Evolutionary conservation across 768 basidiomycete species (phyloP).

Genomic region (Boletus insuetus): DNA sequence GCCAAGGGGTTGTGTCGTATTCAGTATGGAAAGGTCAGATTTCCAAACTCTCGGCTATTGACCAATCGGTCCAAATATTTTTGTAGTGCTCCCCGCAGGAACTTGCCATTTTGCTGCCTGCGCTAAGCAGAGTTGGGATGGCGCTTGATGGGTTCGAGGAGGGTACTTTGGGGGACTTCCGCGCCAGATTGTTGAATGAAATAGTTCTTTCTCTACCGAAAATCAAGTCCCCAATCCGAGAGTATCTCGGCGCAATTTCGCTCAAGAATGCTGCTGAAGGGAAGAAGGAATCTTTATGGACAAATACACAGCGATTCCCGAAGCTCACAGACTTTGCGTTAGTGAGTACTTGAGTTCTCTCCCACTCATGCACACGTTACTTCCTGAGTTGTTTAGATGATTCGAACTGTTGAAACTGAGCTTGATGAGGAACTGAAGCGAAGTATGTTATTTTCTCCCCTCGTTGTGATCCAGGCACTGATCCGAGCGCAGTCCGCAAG

Average conservation of each 20-base stretch:
- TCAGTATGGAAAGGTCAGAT: conserved; percentile 81
- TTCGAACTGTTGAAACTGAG: conserved; percentile 66
- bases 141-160: conserved; percentile 53
- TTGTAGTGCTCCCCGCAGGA: conserved; percentile 80
- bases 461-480: background rate
- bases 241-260: conserved; percentile 55
- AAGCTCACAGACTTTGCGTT: conserved; percentile 55
- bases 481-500: conserved; percentile 56
- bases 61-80: background rate
- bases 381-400: conserved; percentile 43
- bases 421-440: conserved; percentile 70
- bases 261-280: conserved; percentile 63
- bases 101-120: conserved; percentile 67
- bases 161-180: conserved; percentile 53
- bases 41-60: background rate
- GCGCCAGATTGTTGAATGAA: conserved; percentile 63
- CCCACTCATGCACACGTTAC: background rate
- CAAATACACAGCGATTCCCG: conserved; percentile 48
- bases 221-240: conserved; percentile 51
- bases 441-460: conserved; percentile 38
- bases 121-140: conserved; percentile 66
- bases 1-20: conserved; percentile 83
- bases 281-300: conserved; percentile 71
- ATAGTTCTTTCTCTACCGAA: conserved; percentile 69
- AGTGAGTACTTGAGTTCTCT: conserved; percentile 41